These are phyloP conservation scores for Phialemoniopsis sp. DNA, from an alignment of 2,329 filamentous ascomycete genomes.

Conservation along the genomic window DNA sequence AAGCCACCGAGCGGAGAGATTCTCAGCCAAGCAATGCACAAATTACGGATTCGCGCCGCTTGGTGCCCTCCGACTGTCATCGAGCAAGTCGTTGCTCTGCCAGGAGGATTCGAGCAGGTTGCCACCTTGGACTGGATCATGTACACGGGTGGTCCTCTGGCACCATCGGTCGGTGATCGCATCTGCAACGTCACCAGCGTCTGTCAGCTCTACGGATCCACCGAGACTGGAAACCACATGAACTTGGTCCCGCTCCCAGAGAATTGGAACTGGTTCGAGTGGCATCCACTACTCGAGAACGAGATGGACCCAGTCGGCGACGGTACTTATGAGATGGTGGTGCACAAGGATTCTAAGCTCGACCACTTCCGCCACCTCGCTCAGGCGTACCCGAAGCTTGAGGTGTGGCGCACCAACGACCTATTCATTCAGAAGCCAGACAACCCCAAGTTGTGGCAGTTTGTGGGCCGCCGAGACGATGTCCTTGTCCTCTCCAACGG, in stretches of 20 bases:
- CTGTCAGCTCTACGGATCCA: slow-evolving; percentile 14
- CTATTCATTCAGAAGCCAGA: slow-evolving; percentile 49
- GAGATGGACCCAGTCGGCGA: slow-evolving; percentile 11
- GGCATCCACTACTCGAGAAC: slow-evolving; percentile 12
- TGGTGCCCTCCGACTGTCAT: slow-evolving; percentile 12
- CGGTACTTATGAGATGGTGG: slow-evolving; percentile 11
- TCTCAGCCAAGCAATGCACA: slow-evolving; percentile 10
- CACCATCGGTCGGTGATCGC: slow-evolving; percentile 9
- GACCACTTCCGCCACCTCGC: slow-evolving; percentile 6
- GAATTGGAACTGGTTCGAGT: slow-evolving; percentile 14
- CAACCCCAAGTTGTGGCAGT: slow-evolving; percentile 37
- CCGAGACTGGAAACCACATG: slow-evolving; percentile 12
- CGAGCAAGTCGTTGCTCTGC: slow-evolving; percentile 9
- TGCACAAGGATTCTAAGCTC: slow-evolving; percentile 8
- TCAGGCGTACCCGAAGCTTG: slow-evolving; percentile 8
- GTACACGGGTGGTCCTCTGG: slow-evolving; percentile 14
- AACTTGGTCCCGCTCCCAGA: slow-evolving; percentile 11
- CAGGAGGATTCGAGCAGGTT: slow-evolving; percentile 10
- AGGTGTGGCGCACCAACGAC: slow-evolving; percentile 13
- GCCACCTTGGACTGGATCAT: slow-evolving; percentile 11
- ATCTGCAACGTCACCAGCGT: slow-evolving; percentile 13
- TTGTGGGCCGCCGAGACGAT: slow-evolving; percentile 38
- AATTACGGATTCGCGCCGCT: slow-evolving; percentile 8
- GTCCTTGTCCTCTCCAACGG: slow-evolving; percentile 32
- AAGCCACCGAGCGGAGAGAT: slow-evolving; percentile 8